These are phyloP conservation scores for Sextonia rubra DNA, from an alignment of 164 flowering plant species.

Conservation along the genomic window DNA sequence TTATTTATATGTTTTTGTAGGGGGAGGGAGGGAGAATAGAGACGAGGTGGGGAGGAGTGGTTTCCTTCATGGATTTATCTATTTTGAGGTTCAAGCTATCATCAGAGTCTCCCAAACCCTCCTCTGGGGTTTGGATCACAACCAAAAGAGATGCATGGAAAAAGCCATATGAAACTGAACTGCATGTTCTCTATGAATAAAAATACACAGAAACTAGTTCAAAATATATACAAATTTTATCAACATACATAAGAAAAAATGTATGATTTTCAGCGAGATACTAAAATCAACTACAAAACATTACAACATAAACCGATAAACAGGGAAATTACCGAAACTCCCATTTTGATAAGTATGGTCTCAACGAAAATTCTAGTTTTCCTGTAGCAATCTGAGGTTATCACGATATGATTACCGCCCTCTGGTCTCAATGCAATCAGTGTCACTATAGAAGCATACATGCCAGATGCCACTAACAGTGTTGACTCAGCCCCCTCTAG, in stretches of 20 bases:
- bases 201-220: too few species aligned
- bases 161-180: too few species aligned
- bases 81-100: too few species aligned
- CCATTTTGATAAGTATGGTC: constrained; percentile 84
- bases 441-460: constrained; percentile 84
- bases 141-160: too few species aligned
- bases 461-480: constrained; percentile 84
- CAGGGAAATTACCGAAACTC: constrained; percentile 49
- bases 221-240: too few species aligned
- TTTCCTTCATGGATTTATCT: too few species aligned
- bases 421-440: constrained; percentile 86
- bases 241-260: neutral
- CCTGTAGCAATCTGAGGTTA: constrained; percentile 95
- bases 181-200: too few species aligned
- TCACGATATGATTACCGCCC: constrained; percentile 84
- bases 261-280: neutral
- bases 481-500: constrained; percentile 98
- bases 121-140: too few species aligned
- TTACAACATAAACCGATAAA: neutral
- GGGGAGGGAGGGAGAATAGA: too few species aligned
- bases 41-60: too few species aligned
- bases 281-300: neutral
- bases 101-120: too few species aligned
- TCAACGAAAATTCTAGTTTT: constrained; percentile 86
- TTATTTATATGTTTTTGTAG: too few species aligned